Evolutionary conservation across 1,284 basidiomycete species (phyloP).

Genomic region (Inonotus hispidus): DNA sequence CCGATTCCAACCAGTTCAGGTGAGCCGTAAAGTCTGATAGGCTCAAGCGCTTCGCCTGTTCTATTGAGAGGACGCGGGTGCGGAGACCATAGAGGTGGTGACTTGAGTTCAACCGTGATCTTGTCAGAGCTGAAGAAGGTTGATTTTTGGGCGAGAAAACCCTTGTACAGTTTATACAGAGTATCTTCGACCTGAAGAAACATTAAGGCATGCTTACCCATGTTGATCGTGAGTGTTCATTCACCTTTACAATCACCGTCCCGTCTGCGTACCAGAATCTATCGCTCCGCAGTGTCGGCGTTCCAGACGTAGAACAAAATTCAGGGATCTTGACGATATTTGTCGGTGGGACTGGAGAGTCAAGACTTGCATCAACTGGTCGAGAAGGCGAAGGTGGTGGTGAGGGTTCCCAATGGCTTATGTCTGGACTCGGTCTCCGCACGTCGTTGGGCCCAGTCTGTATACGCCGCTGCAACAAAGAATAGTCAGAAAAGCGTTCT

Average conservation of each 20-base stretch:
- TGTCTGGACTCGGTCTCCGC: too few relatives aligned
- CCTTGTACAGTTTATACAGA: neutral
- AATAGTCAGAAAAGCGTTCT: too few relatives aligned
- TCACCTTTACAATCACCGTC: neutral
- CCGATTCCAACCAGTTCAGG: neutral
- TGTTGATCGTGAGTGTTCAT: neutral
- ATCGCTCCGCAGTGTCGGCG: neutral
- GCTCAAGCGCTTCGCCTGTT: neutral
- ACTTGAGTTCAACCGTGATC: neutral
- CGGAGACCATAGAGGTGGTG: neutral
- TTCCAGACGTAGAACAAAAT: too few relatives aligned
- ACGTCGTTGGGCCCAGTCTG: too few relatives aligned
- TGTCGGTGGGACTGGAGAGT: too few relatives aligned
- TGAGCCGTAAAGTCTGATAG: neutral
- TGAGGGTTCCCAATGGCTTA: too few relatives aligned
- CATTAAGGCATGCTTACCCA: neutral
- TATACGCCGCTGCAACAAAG: too few relatives aligned
- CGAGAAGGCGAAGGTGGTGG: too few relatives aligned
- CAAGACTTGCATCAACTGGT: too few relatives aligned
- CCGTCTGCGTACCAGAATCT: slow-evolving; percentile 10
- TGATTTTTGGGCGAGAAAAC: neutral
- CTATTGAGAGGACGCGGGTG: neutral
- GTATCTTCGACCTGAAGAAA: neutral
- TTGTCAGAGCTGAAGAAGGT: neutral
- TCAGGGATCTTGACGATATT: too few relatives aligned